Evolutionary conservation across 2,329 filamentous ascomycete genomes (phyloP).

Genomic region (Dothideomycetes sp.): DNA sequence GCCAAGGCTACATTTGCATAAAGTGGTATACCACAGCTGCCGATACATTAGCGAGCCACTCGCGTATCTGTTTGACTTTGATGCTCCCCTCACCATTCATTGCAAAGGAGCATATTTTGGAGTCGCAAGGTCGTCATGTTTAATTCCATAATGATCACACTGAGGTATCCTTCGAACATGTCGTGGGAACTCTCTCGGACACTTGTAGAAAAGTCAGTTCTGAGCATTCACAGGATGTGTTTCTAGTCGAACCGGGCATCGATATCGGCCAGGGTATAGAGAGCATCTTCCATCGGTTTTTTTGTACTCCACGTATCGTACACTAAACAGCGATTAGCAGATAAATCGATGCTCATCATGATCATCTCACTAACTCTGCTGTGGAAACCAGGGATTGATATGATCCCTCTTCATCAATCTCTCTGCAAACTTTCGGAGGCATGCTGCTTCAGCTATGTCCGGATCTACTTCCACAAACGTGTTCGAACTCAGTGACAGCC

Average conservation of each 20-base stretch:
- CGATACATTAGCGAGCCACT: neutral
- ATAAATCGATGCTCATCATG: neutral
- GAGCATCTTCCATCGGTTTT: slow-evolving; percentile 16
- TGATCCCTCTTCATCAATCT: slow-evolving; percentile 41
- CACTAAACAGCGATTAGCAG: neutral
- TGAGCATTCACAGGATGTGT: too few relatives aligned
- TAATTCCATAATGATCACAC: slow-evolving; percentile 34
- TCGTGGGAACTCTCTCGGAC: slow-evolving; percentile 21
- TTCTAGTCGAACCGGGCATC: slow-evolving; percentile 31
- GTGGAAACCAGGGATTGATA: slow-evolving; percentile 40
- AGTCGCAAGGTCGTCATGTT: slow-evolving; percentile 32
- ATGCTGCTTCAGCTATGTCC: slow-evolving; percentile 42
- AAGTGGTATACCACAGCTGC: slow-evolving; percentile 44
- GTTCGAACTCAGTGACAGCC: slow-evolving; percentile 29
- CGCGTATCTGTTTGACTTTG: too few relatives aligned
- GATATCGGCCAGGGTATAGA: slow-evolving; percentile 38
- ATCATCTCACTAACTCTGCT: slow-evolving; percentile 17
- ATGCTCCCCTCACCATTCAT: slow-evolving; percentile 29
- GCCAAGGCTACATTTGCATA: slow-evolving; percentile 41
- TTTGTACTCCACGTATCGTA: neutral
- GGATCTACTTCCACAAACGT: slow-evolving; percentile 50
- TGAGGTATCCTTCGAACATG: slow-evolving; percentile 36
- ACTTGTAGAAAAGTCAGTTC: too few relatives aligned
- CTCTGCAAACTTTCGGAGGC: slow-evolving; percentile 43
- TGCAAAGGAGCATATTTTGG: slow-evolving; percentile 37